Conservation (phyloP, 2,329 filamentous ascomycete genomes). For the Dryadomyces sulphureus region DNA sequence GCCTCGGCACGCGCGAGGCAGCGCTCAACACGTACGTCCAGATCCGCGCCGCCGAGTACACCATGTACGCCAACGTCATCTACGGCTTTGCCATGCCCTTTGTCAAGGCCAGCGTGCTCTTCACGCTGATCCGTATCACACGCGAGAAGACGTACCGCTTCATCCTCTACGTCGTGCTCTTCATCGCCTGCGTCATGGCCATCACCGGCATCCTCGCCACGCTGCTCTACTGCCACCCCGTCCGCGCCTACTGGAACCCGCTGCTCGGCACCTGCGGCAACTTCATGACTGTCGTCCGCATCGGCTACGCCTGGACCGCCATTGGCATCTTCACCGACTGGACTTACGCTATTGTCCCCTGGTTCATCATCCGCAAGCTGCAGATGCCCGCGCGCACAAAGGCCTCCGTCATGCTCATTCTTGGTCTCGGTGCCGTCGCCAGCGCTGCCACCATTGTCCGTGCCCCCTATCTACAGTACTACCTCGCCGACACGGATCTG, state of each 20-base stretch:
- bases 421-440: slow-evolving; percentile 16
- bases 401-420: slow-evolving; percentile 6
- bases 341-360: slow-evolving; percentile 8
- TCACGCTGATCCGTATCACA: slow-evolving; percentile 10
- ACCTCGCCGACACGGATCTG: slow-evolving; percentile 1
- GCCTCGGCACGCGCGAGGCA: slow-evolving; percentile 7
- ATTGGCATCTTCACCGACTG: slow-evolving; percentile 7
- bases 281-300: slow-evolving; percentile 7
- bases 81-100: slow-evolving; percentile 10
- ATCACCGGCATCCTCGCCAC: slow-evolving; percentile 9
- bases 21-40: slow-evolving; percentile 2
- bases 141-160: slow-evolving; percentile 2
- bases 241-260: slow-evolving; percentile 10
- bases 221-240: slow-evolving; percentile 10
- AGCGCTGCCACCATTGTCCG: slow-evolving; percentile 23
- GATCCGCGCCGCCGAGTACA: slow-evolving; percentile 7
- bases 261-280: slow-evolving; percentile 8
- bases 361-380: slow-evolving; percentile 8
- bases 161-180: slow-evolving; percentile 6
- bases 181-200: slow-evolving; percentile 7
- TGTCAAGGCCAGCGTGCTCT: slow-evolving; percentile 10
- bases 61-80: slow-evolving; percentile 9
- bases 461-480: slow-evolving; percentile 6
- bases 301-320: slow-evolving; percentile 7
- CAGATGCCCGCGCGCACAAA: slow-evolving; percentile 8